These are phyloP conservation scores for Pneumocystis oryctolagi DNA, from an alignment of 1,139 yeast species.

Conservation along the genomic window DNA sequence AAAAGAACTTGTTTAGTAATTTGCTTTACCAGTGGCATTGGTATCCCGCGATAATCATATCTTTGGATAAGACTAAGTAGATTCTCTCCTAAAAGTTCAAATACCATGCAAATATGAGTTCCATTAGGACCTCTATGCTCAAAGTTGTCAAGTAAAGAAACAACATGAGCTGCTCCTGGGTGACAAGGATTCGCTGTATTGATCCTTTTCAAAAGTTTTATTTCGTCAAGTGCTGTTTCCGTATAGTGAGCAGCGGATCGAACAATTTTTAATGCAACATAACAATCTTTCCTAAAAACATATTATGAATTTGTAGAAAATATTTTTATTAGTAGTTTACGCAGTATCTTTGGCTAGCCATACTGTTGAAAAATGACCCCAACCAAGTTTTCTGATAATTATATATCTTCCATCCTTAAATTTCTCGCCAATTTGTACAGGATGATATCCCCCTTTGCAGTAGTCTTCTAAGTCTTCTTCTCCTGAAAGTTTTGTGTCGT, in stretches of 20 bases:
- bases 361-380: conserved; percentile 87
- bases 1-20: conserved; percentile 63
- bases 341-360: conserved; percentile 62
- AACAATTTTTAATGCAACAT: conserved; percentile 75
- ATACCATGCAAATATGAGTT: conserved; percentile 73
- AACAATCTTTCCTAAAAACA: conserved; percentile 27
- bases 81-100: conserved; percentile 77
- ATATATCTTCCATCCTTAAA: conserved; percentile 45
- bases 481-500: neutral
- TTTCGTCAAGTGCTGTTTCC: conserved; percentile 79
- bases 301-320: conserved; percentile 6
- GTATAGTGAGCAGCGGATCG: conserved; percentile 54
- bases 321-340: neutral
- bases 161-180: conserved; percentile 59
- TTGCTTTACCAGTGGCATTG: conserved; percentile 59
- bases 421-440: conserved; percentile 61
- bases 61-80: conserved; percentile 54
- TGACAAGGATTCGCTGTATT: conserved; percentile 40
- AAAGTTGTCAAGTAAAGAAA: conserved; percentile 57
- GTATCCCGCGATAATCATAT: conserved; percentile 56
- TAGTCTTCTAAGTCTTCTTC: conserved; percentile 68
- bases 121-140: conserved; percentile 72
- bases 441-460: conserved; percentile 74
- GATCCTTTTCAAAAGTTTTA: conserved; percentile 40
- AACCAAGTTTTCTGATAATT: conserved; percentile 64